Evolutionary conservation across 2,329 filamentous ascomycete species (phyloP), one percentile per base, ranked within the genome.

Genomic region (Fusarium liriodendri): DNA sequence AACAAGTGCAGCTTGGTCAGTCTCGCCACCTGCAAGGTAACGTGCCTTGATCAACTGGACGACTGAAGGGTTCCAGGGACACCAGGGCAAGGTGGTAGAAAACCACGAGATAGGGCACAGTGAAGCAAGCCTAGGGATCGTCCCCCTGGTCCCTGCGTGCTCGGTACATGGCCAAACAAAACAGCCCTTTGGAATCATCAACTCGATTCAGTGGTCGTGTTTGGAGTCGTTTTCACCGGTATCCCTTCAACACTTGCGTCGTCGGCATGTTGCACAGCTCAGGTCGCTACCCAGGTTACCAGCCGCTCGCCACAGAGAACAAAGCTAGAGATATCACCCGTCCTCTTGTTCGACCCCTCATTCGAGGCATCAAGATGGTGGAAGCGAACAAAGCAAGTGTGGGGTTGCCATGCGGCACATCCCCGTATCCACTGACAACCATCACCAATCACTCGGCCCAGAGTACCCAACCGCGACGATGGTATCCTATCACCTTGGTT

Each of bases 401-500:
- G 76, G 76, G 76, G 76, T 78, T 78, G 69, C 73, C 68, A 74
- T 77, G 72, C 75, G 70, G 75, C 74, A 66, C 68, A 71, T 76
- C 72, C 69, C 60, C 67, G 60, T 73, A 66, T 68, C 74, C 66
- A 71, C 67, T 55, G 45, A 47, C 75, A 45, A 42, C 45, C 70
- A 64, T 72, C 69, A 70, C 74, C 75, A 76, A 79, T 79, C 75
- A 78, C 64, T 69, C 45, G 52, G 59, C 67, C 45, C 58, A 59
- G 68, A 67, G 66, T 55, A 60, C 64, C 68, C 76, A 79, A 79
- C 78, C 78, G 72, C 52, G 65, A 66, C 64, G 69, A 69, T 67
- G 76, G 78, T 79, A 79, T 77, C 77, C 78, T 79, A 79, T 79
- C 78, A 79, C 62, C 71, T 73, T 62, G 67, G 61, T 71, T 57